Percentiles rank a stretch among this genome's conserved stretches.
Conservation (phyloP, 805 yeast genomes). For the Yamadazyma tumulicola region DNA sequence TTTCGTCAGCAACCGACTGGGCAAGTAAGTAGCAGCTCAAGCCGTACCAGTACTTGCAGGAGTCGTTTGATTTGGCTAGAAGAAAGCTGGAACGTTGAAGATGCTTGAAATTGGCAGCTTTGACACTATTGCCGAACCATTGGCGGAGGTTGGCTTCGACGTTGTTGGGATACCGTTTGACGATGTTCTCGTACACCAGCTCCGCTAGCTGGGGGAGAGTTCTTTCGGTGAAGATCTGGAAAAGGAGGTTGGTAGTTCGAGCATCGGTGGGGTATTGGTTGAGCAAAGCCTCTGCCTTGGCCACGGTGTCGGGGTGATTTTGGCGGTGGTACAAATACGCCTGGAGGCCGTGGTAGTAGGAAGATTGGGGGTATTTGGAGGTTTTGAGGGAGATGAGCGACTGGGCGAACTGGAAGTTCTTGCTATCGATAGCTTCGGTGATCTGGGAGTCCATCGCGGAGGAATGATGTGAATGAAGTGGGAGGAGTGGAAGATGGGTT, state of each 20-base stretch:
- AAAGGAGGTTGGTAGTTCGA: constrained; percentile 47
- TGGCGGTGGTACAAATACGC: constrained; percentile 29
- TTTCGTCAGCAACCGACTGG: constrained; percentile 24
- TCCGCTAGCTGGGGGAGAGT: constrained; percentile 36
- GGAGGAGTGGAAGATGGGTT: background rate
- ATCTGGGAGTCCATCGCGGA: constrained; percentile 15
- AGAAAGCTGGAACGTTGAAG: constrained; percentile 52
- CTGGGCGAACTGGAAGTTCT: constrained; percentile 53
- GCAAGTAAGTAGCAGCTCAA: constrained; percentile 47
- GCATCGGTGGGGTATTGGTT: constrained; percentile 52
- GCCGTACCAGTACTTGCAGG: constrained; percentile 53
- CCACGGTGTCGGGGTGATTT: constrained; percentile 33
- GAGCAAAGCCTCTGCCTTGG: constrained; percentile 24
- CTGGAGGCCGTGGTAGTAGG: constrained; percentile 49
- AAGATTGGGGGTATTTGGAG: constrained; percentile 53
- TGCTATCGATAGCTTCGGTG: constrained; percentile 45
- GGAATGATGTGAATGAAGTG: background rate
- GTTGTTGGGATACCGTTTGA: constrained; percentile 52
- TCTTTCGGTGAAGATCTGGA: constrained; percentile 40
- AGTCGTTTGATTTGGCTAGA: constrained; percentile 29
- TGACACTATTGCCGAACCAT: constrained; percentile 58
- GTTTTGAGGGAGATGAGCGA: constrained; percentile 46
- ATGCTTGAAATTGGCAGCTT: constrained; percentile 44
- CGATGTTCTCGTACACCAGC: constrained; percentile 54
- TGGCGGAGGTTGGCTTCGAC: constrained; percentile 34